These are phyloP conservation scores for Mycena chlorophos DNA, from an alignment of 768 basidiomycete genomes.

Conservation along the genomic window DNA sequence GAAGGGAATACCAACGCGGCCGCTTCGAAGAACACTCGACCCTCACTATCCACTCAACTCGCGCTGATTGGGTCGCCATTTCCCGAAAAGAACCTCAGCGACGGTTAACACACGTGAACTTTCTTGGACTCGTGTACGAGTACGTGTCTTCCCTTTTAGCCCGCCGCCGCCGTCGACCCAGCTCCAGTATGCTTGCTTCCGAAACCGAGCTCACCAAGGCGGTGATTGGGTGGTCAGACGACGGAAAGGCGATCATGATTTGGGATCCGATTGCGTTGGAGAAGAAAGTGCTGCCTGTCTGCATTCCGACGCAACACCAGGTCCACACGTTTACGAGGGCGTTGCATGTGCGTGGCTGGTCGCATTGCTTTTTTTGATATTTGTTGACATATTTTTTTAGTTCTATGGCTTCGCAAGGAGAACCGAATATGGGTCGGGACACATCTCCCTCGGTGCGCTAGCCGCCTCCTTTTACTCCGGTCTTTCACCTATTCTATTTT, in stretches of 20 bases:
- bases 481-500: neutral
- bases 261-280: neutral
- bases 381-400: neutral
- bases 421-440: neutral
- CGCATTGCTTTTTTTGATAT: neutral
- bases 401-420: neutral
- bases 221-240: neutral
- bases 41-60: neutral
- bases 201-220: neutral
- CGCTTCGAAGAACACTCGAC: neutral
- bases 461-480: neutral
- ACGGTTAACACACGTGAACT: neutral
- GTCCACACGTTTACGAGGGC: neutral
- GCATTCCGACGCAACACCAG: neutral
- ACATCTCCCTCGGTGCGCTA: neutral
- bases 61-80: neutral
- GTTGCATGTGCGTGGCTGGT: neutral
- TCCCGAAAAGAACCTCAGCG: neutral
- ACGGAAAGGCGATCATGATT: neutral
- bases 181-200: neutral
- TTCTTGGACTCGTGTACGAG: neutral
- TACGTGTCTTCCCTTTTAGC: too few relatives aligned
- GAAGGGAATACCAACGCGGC: too few relatives aligned
- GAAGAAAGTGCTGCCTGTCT: neutral
- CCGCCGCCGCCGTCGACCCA: too few relatives aligned